Conservation (phyloP, 192 early-diverging fungal genomes). For the Coemansia sp. region DNA sequence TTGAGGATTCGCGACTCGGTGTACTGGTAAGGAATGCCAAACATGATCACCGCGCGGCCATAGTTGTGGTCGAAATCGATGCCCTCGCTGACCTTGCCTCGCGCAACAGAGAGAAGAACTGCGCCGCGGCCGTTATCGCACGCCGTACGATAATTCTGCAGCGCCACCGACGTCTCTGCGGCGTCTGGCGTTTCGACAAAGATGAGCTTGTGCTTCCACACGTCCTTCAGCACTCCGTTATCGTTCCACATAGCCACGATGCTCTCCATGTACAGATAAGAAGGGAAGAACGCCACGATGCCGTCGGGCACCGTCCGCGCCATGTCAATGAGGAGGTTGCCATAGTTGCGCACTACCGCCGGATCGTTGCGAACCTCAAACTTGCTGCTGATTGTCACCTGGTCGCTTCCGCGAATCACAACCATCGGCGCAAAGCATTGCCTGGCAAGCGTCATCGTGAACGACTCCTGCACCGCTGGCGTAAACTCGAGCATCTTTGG, state of each 20-base stretch:
- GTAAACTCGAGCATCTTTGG: slow-evolving; percentile 90
- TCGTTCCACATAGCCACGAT: slow-evolving; percentile 99
- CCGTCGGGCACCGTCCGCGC: slow-evolving; percentile 94
- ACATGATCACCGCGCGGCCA: slow-evolving; percentile 97
- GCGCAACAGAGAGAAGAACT: slow-evolving; percentile 93
- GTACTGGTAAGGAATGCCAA: slow-evolving; percentile 99
- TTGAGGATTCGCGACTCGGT: slow-evolving; percentile 94
- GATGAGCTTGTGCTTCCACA: slow-evolving; percentile 97
- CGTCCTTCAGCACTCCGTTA: slow-evolving; percentile 91
- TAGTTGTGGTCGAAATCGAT: slow-evolving; percentile 99
- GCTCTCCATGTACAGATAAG: slow-evolving; percentile 98
- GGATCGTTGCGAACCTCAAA: slow-evolving; percentile 99
- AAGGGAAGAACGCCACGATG: slow-evolving; percentile 97
- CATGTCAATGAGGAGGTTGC: slow-evolving; percentile 94
- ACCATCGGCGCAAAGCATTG: slow-evolving; percentile 96
- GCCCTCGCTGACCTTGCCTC: slow-evolving; percentile 99
- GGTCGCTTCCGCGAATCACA: slow-evolving; percentile 96
- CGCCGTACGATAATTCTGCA: slow-evolving; percentile 92
- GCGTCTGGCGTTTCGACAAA: slow-evolving; percentile 99
- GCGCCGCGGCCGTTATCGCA: slow-evolving; percentile 99
- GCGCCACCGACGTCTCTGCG: slow-evolving; percentile 90
- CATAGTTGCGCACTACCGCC: slow-evolving; percentile 98
- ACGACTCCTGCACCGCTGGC: slow-evolving; percentile 87
- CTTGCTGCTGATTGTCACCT: slow-evolving; percentile 95
- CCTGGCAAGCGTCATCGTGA: slow-evolving; percentile 93